Evolutionary conservation across 106 monocot genomes (phyloP).

Genomic region (Triglochin maritima): DNA sequence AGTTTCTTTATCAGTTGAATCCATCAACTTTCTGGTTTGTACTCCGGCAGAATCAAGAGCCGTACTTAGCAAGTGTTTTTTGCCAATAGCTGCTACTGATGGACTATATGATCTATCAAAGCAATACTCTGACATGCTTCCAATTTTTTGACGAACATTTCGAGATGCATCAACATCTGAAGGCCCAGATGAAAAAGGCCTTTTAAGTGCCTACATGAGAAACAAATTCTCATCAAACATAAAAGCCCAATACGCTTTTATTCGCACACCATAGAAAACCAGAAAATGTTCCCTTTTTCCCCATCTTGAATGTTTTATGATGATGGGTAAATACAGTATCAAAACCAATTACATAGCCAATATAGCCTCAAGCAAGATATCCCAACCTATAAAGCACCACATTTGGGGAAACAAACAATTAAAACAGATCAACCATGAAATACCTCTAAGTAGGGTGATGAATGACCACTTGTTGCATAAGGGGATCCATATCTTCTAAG

Average conservation of each 20-base stretch:
- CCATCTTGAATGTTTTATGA: too few relatives aligned
- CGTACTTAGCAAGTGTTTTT: neutral
- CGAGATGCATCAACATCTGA: neutral
- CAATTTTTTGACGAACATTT: neutral
- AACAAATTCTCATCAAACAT: neutral
- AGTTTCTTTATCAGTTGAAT: constrained; percentile 1
- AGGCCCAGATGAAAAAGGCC: neutral
- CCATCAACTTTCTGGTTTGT: neutral
- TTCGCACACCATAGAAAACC: too few relatives aligned
- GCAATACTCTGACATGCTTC: neutral
- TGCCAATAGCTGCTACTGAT: neutral
- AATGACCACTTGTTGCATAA: neutral
- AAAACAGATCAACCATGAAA: too few relatives aligned
- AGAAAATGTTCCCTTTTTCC: too few relatives aligned
- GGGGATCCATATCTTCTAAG: neutral
- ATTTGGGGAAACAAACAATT: too few relatives aligned
- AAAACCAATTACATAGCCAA: too few relatives aligned
- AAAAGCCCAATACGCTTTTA: neutral
- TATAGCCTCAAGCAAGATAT: too few relatives aligned
- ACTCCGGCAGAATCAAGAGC: neutral
- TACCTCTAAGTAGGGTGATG: too few relatives aligned
- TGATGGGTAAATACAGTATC: too few relatives aligned
- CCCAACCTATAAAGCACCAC: neutral
- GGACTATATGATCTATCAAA: neutral
- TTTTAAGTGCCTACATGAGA: constrained; percentile 6